Evolutionary conservation across 2,329 filamentous ascomycete genomes (phyloP).

Genomic region (Penicillium paneum): DNA sequence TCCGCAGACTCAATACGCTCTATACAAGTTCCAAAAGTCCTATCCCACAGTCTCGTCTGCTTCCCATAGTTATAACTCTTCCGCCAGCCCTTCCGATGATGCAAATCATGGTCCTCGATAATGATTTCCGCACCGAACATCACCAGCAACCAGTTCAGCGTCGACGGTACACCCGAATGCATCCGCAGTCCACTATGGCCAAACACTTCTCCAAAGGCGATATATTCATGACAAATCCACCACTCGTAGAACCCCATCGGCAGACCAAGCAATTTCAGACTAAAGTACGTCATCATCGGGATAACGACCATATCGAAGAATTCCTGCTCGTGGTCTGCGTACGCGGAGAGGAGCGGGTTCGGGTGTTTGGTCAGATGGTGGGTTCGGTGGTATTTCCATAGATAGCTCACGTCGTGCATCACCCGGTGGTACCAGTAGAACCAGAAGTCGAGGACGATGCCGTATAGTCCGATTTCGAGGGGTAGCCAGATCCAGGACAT

Average conservation of each 20-base stretch:
- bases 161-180: conserved; percentile 35
- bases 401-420: conserved; percentile 42
- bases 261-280: conserved; percentile 36
- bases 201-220: conserved; percentile 37
- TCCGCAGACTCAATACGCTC: conserved; percentile 38
- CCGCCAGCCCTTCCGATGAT: conserved; percentile 41
- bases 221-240: conserved; percentile 48
- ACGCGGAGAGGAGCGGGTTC: conserved; percentile 42
- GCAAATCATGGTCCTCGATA: conserved; percentile 46
- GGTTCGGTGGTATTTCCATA: conserved; percentile 47
- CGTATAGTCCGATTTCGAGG: conserved; percentile 30
- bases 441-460: conserved; percentile 27
- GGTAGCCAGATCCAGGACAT: conserved; percentile 37
- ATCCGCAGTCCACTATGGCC: conserved; percentile 30
- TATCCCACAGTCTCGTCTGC: conserved; percentile 37
- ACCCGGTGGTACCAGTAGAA: conserved; percentile 31
- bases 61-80: conserved; percentile 40
- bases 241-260: conserved; percentile 49
- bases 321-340: conserved; percentile 46
- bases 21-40: conserved; percentile 36
- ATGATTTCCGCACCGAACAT: conserved; percentile 39
- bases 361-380: conserved; percentile 49
- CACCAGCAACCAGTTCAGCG: conserved; percentile 37
- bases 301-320: conserved; percentile 45
- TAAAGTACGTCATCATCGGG: conserved; percentile 40